Conservation (phyloP, 2,329 filamentous ascomycete species). For the Epichloe uncinata region DNA sequence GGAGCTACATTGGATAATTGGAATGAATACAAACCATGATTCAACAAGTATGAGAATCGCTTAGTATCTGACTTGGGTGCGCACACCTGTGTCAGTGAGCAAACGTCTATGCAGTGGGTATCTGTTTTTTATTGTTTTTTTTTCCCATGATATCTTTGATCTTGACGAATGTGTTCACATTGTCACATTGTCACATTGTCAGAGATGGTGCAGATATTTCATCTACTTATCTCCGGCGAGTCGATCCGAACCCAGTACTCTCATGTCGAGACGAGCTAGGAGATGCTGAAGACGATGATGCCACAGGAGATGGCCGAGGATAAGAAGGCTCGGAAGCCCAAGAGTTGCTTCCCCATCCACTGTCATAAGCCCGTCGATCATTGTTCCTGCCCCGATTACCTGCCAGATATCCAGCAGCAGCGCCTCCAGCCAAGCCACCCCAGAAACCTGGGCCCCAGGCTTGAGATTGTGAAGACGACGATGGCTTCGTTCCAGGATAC, state of each 20-base stretch:
- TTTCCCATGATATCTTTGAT: not conserved
- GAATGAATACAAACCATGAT: too few relatives aligned
- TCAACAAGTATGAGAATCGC: too few relatives aligned
- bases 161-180: too few relatives aligned
- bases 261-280: conserved; percentile 38
- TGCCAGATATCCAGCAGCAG: conserved; percentile 54
- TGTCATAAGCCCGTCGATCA: conserved; percentile 11
- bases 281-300: conserved; percentile 23
- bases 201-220: too few relatives aligned
- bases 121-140: too few relatives aligned
- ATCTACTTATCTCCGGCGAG: conserved; percentile 36
- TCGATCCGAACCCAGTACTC: conserved; percentile 63
- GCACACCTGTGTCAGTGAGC: too few relatives aligned
- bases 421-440: conserved; percentile 54
- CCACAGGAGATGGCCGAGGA: conserved; percentile 14
- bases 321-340: conserved; percentile 10
- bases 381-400: conserved; percentile 32
- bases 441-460: conserved; percentile 65
- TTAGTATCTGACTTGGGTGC: too few relatives aligned
- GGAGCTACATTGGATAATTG: too few relatives aligned
- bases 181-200: too few relatives aligned
- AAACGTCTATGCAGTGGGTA: too few relatives aligned
- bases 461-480: conserved; percentile 13
- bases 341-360: conserved; percentile 18
- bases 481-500: conserved; percentile 26